phyloP scores from a whole-genome alignment of 225 moss, liverwort and hornwort genomes.

The Climacium dendroides region DNA sequence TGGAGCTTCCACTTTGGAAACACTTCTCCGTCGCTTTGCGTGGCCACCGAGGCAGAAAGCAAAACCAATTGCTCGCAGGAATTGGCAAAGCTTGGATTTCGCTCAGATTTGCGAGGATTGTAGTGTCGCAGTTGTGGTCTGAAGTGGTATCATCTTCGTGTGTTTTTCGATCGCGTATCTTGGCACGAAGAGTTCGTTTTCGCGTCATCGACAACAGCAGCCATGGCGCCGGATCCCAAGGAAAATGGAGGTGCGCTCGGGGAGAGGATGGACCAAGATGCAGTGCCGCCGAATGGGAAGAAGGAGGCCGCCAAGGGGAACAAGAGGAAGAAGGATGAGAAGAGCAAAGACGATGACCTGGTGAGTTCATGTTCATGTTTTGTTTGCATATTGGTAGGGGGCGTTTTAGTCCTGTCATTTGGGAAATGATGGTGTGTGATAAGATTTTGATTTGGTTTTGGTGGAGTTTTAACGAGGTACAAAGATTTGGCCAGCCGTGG shows the following conservation, averaged over 20 bases:
- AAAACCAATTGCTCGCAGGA: background rate
- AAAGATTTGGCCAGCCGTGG: background rate
- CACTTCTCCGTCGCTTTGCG: background rate
- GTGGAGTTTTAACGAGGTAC: background rate
- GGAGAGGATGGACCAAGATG: constrained; percentile 79
- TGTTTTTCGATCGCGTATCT: background rate
- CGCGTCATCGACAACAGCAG: background rate
- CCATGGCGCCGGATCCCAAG: constrained; percentile 79
- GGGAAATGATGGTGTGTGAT: background rate
- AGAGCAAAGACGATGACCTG: constrained; percentile 80
- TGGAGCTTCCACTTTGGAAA: background rate
- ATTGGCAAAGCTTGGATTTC: background rate
- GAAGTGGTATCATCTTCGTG: background rate
- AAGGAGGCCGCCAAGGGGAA: constrained; percentile 18
- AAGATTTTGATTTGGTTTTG: background rate
- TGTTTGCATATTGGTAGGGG: background rate
- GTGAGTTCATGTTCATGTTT: constrained; percentile 11
- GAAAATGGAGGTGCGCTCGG: constrained; percentile 56
- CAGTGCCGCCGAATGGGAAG: constrained; percentile 48
- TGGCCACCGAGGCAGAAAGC: background rate
- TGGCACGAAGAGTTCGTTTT: background rate
- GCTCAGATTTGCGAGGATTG: background rate
- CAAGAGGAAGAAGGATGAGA: constrained; percentile 75
- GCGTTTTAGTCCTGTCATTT: background rate
- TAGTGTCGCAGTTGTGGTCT: background rate